Base-by-base conservation (phyloP, 2,329 filamentous ascomycete genomes). In the Arthrocladium fulminans region DNA sequence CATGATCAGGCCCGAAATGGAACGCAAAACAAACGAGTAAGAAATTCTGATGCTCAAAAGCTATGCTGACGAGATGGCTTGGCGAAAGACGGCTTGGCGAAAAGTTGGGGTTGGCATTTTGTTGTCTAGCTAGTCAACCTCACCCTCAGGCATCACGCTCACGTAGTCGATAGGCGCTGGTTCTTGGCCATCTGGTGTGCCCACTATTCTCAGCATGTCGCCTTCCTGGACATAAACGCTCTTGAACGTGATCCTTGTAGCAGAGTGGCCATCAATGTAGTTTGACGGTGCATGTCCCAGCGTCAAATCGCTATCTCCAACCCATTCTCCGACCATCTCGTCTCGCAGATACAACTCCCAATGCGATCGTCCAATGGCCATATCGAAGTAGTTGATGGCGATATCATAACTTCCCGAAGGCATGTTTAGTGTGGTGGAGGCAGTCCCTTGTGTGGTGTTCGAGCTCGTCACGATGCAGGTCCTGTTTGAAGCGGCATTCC, bases 151-250 rank as follows among this genome's bases (percentile, higher is more conserved):
- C 50, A 86, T 59, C 42, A 86, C 64, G 3, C 74, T 73, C 35
- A 86, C 63, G 61, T 86, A 86, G 65, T 86, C 82, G 52, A 86
- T 47, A 3, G 82, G 79, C 45, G 82, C 83, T 9, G 72, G 72
- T 65, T 86, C 83, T 22, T 68, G 65, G 0, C 81, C 80, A 61
- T 82, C 68, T 0, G 81, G 73, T 24, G 57, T 67, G 0, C 81
- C 80, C 2, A 76, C 70, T 51, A 84, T 71, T 55, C 67, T 75
- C 46, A 84, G 54, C 47, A 61, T 58, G 54, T 77, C 74, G 0
- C 79, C 79, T 47, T 69, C 71, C 32, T 61, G 57, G 5, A 83
- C 64, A 13, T 67, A 57, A 0, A 83, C 67, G 0, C 61, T 64
- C 9, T 62, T 61, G 52, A 83, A 84, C 0, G 76, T 83, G 32